Evolutionary conservation across 2,329 filamentous ascomycete genomes (phyloP).

Genomic region (Verticillium nubilum): DNA sequence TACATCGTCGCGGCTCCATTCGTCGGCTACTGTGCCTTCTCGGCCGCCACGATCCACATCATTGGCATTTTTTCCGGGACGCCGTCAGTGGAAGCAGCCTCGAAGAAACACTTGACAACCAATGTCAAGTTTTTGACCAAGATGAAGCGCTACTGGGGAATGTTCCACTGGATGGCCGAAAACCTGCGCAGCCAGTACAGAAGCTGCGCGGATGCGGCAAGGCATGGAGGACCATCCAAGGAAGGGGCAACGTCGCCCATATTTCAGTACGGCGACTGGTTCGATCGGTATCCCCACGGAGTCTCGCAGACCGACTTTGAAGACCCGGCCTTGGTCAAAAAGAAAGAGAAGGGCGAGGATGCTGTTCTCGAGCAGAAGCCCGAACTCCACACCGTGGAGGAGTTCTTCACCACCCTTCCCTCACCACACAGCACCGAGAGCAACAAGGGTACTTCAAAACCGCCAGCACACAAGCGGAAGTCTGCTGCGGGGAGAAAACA

Average conservation of each 20-base stretch:
- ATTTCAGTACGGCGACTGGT: constrained; percentile 98
- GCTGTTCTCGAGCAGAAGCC: constrained; percentile 84
- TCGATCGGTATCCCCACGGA: constrained; percentile 88
- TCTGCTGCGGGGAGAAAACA: not conserved
- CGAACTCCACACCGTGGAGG: constrained; percentile 88
- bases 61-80: constrained; percentile 88
- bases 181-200: constrained; percentile 86
- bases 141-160: constrained; percentile 98
- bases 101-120: constrained; percentile 77
- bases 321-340: constrained; percentile 61
- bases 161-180: constrained; percentile 96
- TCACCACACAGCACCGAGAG: constrained; percentile 51
- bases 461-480: constrained; percentile 5
- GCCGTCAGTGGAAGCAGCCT: constrained; percentile 64
- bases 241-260: constrained; percentile 54
- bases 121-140: constrained; percentile 88
- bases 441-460: constrained; percentile 16
- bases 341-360: constrained; percentile 77
- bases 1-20: constrained; percentile 86
- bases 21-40: constrained; percentile 89
- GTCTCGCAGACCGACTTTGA: constrained; percentile 80
- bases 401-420: constrained; percentile 81
- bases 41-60: constrained; percentile 91
- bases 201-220: constrained; percentile 74
- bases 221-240: constrained; percentile 53